Conservation (phyloP, 768 basidiomycete species). For the Postia placenta region DNA sequence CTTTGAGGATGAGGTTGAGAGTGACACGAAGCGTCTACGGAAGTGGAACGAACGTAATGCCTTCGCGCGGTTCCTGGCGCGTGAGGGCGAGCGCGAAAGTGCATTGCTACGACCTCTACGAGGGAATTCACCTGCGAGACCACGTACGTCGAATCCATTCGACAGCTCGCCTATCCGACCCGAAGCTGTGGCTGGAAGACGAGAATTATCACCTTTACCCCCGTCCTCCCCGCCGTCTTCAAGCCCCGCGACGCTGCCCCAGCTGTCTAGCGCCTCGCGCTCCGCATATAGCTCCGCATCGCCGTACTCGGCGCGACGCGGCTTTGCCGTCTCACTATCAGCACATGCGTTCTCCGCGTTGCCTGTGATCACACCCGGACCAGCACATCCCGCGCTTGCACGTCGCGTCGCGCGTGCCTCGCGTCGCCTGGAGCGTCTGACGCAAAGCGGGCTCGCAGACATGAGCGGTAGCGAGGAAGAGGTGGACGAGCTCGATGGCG, state of each 20-base stretch:
- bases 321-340: conserved; percentile 6
- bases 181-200: conserved; percentile 7
- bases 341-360: conserved; percentile 7
- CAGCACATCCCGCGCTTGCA: conserved; percentile 20
- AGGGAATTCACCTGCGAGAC: neutral
- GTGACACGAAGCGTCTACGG: conserved; percentile 15
- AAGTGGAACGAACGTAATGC: conserved; percentile 23
- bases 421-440: conserved; percentile 19
- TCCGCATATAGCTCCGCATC: neutral
- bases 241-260: conserved; percentile 6
- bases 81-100: conserved; percentile 15
- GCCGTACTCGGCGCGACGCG: conserved; percentile 3
- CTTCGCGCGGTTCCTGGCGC: conserved; percentile 23
- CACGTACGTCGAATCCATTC: neutral
- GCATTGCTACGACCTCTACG: conserved; percentile 12
- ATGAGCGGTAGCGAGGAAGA: conserved; percentile 21
- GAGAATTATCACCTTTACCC: conserved; percentile 10
- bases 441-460: conserved; percentile 17
- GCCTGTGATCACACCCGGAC: conserved; percentile 21
- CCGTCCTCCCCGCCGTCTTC: conserved; percentile 10
- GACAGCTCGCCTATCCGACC: neutral
- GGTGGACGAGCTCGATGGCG: conserved; percentile 6
- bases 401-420: conserved; percentile 23
- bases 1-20: conserved; percentile 1
- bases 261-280: neutral